phyloP scores from a whole-genome alignment of 139 green algal genomes.

The Asterochloris sp. region DNA sequence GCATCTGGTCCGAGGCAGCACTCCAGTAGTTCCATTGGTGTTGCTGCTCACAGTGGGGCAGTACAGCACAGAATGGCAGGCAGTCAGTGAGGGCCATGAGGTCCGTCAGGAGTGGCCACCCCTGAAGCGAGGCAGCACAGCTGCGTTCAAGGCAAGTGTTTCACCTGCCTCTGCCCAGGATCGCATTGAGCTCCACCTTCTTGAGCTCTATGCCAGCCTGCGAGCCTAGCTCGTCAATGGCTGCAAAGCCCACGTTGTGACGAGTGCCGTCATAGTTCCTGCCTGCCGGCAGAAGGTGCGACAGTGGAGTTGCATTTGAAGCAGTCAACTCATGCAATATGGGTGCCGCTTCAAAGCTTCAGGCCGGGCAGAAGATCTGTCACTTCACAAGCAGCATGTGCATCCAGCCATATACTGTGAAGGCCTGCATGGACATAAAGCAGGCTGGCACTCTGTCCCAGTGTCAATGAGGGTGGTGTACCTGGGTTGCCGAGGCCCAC shows the following conservation, averaged over 20 bases:
- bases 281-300: too few species aligned
- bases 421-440: too few species aligned
- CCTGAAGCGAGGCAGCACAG: not conserved
- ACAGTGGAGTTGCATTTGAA: too few species aligned
- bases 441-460: too few species aligned
- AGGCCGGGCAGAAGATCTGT: too few species aligned
- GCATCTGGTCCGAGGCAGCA: too few species aligned
- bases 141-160: not conserved
- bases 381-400: too few species aligned
- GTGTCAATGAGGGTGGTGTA: not conserved
- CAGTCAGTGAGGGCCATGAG: not conserved
- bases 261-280: conserved; percentile 65
- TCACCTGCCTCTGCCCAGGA: not conserved
- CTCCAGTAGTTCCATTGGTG: too few species aligned
- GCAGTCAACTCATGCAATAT: too few species aligned
- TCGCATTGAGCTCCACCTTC: not conserved
- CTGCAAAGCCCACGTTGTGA: conserved; percentile 67
- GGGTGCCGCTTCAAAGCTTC: too few species aligned
- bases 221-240: not conserved
- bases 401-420: too few species aligned
- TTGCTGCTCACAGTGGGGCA: too few species aligned
- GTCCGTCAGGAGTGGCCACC: not conserved
- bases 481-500: conserved; percentile 82
- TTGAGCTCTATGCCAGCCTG: not conserved
- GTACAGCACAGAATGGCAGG: not conserved